Evolutionary conservation across 441 rosid genomes (phyloP).

Genomic region (Croton setiger): DNA sequence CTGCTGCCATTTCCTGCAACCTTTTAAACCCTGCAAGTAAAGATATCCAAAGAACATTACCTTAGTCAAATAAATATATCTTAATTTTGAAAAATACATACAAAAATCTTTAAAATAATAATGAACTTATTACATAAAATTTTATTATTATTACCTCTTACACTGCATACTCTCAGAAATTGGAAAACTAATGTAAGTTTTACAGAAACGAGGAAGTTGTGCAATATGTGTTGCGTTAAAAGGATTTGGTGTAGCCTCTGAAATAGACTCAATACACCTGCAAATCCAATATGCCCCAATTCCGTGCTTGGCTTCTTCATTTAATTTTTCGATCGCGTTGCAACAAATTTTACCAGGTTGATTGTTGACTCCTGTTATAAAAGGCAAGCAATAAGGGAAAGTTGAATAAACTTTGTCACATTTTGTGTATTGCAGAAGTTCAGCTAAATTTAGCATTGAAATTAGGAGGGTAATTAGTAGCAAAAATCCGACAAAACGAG

Average conservation of each 20-base stretch:
- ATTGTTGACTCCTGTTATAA: background rate
- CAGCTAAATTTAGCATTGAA: background rate
- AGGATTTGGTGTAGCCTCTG: background rate
- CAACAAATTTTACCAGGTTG: background rate
- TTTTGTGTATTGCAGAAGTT: background rate
- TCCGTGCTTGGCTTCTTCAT: background rate
- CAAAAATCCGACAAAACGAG: background rate
- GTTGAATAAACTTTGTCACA: background rate
- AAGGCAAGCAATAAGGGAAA: background rate
- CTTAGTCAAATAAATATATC: too few relatives aligned
- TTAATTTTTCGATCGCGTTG: background rate
- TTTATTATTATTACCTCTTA: background rate
- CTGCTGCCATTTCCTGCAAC: background rate
- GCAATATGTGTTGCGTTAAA: background rate
- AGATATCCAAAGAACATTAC: too few relatives aligned
- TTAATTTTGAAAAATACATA: too few relatives aligned
- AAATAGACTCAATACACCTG: background rate
- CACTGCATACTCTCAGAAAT: background rate
- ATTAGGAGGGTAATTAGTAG: constrained; percentile 10
- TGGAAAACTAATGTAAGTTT: background rate
- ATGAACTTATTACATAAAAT: too few relatives aligned
- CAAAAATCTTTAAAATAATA: too few relatives aligned
- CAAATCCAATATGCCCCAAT: background rate
- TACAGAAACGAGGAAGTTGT: background rate
- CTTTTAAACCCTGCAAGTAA: background rate